These are phyloP conservation scores for Capronia coronata DNA, from an alignment of 2,329 filamentous ascomycete genomes.

Conservation along the genomic window DNA sequence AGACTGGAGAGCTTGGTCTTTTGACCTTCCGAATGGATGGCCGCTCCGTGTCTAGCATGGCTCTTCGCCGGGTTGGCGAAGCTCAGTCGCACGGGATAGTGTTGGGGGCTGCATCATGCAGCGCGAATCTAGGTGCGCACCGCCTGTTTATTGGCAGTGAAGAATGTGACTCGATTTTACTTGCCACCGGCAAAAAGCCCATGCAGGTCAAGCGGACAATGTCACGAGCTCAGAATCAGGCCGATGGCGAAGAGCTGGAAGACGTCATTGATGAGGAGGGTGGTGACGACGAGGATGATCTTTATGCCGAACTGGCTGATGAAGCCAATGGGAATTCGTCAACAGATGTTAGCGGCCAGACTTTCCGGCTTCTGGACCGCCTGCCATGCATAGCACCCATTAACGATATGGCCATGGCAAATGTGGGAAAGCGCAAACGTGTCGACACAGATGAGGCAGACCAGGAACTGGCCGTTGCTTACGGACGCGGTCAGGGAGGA, in stretches of 20 bases:
- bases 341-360: slow-evolving; percentile 11
- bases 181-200: slow-evolving; percentile 70
- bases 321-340: slow-evolving; percentile 25
- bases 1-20: slow-evolving; percentile 66
- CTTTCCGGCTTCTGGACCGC: slow-evolving; percentile 18
- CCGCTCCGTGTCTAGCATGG: slow-evolving; percentile 79
- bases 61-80: slow-evolving; percentile 57
- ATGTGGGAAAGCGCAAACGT: slow-evolving; percentile 24
- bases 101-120: slow-evolving; percentile 59
- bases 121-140: slow-evolving; percentile 61
- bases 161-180: slow-evolving; percentile 68
- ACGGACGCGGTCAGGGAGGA: slow-evolving; percentile 53
- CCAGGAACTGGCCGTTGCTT: slow-evolving; percentile 48
- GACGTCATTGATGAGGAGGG: slow-evolving; percentile 40
- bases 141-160: slow-evolving; percentile 81
- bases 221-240: slow-evolving; percentile 33
- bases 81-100: slow-evolving; percentile 60
- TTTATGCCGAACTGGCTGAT: slow-evolving; percentile 37
- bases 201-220: slow-evolving; percentile 30
- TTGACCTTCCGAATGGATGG: slow-evolving; percentile 83
- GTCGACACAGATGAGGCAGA: slow-evolving; percentile 45
- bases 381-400: slow-evolving; percentile 25
- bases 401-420: slow-evolving; percentile 21
- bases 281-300: slow-evolving; percentile 48
- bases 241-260: slow-evolving; percentile 45